Evolutionary conservation across 768 basidiomycete species (phyloP), one percentile per base, ranked within the genome.

Genomic region (Cystobasidium tubakii): DNA sequence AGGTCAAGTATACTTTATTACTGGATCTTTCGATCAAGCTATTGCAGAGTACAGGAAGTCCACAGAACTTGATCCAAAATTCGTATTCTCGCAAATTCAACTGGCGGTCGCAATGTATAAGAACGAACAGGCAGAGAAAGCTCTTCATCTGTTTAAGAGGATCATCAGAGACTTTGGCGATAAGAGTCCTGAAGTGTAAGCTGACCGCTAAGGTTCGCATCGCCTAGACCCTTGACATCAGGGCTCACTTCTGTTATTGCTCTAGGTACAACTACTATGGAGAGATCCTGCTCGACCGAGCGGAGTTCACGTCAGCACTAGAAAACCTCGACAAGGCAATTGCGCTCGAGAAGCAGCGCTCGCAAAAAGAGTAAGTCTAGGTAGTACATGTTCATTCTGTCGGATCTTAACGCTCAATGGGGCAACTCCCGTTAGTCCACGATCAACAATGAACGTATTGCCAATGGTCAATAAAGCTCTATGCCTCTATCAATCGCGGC

Each of bases 381-480:
- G 4, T 44, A 55, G 31, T 55, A 25, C 27, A 10, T 15, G 39
- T 39, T 39, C 15, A 6, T 39, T 6, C 6, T 39, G 39, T 39
- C 39, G 39, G 2, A 19, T 25, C 6, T 19, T 31, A 39, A n/a
- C n/a, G 15, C 67, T 19, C 29, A 23, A 25, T 64, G 31, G 27
- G 46, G 53, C 42, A 23, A n/a, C n/a, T n/a, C n/a, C n/a, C n/a
- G n/a, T n/a, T 54, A 72, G 31, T 39, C 36, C 57, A 25, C 4
- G 23, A 39, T 36, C 44, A 10, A 62, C 73, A 10, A 57, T 60
- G 66, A 99, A 98, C 81, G 95, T 96, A 27, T 85, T 98, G 1
- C 90, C 95, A 0, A 84, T 95, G 54, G 93, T 98, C 67, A 99
- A 99, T 87, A 96, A 95, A 80, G 93, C 94, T n/a, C 88, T 98